phyloP scores from a whole-genome alignment of 2,329 filamentous ascomycete species.

The Fusarium tuaranense region DNA sequence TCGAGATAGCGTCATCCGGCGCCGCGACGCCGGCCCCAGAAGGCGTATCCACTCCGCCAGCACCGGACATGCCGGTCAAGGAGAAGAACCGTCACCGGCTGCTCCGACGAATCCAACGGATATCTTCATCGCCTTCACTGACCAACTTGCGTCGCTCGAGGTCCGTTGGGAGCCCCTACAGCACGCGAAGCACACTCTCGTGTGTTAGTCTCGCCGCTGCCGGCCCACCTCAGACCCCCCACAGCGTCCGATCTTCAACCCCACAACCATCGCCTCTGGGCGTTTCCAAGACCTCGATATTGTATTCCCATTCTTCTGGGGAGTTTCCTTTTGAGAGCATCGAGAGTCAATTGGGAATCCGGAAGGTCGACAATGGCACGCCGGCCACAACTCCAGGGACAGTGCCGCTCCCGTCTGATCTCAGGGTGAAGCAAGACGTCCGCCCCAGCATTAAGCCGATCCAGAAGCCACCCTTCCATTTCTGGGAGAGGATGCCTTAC shows the following conservation, averaged over 20 bases:
- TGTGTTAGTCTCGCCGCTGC: slow-evolving; percentile 64
- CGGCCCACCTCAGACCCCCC: slow-evolving; percentile 45
- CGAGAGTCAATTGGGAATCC: slow-evolving; percentile 64
- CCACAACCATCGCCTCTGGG: slow-evolving; percentile 57
- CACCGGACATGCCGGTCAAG: slow-evolving; percentile 56
- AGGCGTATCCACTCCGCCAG: slow-evolving; percentile 41
- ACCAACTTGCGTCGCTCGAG: slow-evolving; percentile 71
- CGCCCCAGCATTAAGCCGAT: slow-evolving; percentile 30
- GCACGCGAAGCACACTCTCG: slow-evolving; percentile 63
- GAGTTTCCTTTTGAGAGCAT: slow-evolving; percentile 56
- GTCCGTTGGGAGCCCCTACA: slow-evolving; percentile 77
- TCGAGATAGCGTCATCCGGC: slow-evolving; percentile 39
- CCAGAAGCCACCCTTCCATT: slow-evolving; percentile 63
- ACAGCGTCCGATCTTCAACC: slow-evolving; percentile 46
- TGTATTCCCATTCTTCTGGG: slow-evolving; percentile 52
- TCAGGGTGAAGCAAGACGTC: slow-evolving; percentile 58
- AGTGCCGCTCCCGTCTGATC: slow-evolving; percentile 72
- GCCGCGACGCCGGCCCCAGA: slow-evolving; percentile 43
- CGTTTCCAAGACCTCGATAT: slow-evolving; percentile 50
- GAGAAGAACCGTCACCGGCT: slow-evolving; percentile 77
- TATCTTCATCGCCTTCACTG: slow-evolving; percentile 83
- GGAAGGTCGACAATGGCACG: slow-evolving; percentile 65
- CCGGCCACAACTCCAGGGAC: slow-evolving; percentile 57
- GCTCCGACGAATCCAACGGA: slow-evolving; percentile 80
- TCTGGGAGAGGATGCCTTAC: slow-evolving; percentile 84